Conservation (phyloP, 176 grass and related monocot genomes). For the Luzula sylvatica region DNA sequence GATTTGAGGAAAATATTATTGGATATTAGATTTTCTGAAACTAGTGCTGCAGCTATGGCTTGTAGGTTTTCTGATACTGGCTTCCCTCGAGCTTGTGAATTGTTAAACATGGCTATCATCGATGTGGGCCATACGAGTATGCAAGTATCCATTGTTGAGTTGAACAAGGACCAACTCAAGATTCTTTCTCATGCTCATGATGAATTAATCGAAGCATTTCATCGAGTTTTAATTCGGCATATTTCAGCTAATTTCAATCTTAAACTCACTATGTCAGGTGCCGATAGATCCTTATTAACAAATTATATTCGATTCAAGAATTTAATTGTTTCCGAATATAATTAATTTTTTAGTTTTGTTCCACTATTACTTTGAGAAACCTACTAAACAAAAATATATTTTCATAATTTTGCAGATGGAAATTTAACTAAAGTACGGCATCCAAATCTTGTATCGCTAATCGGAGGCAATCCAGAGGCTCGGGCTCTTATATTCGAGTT, state of each 20-base stretch:
- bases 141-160: constrained; percentile 37
- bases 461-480: constrained; percentile 44
- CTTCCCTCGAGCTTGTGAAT: not conserved
- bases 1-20: too few species aligned
- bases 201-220: too few species aligned
- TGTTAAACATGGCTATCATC: not conserved
- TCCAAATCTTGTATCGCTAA: constrained; percentile 5
- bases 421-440: constrained; percentile 41
- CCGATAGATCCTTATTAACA: too few species aligned
- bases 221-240: too few species aligned
- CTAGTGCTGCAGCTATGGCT: not conserved
- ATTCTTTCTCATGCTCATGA: constrained; percentile 59
- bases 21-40: not conserved
- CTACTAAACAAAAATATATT: too few species aligned
- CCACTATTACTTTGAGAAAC: too few species aligned
- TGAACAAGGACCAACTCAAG: constrained; percentile 54
- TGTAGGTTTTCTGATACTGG: not conserved
- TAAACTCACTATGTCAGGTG: constrained; percentile 31
- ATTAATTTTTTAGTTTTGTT: too few species aligned
- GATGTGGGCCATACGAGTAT: not conserved
- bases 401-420: constrained; percentile 37
- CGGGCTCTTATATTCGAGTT: constrained; percentile 48
- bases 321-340: too few species aligned
- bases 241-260: too few species aligned
- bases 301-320: too few species aligned